Base-by-base conservation (phyloP, 768 basidiomycete species). In the Brasilioporus rufonigricans region DNA sequence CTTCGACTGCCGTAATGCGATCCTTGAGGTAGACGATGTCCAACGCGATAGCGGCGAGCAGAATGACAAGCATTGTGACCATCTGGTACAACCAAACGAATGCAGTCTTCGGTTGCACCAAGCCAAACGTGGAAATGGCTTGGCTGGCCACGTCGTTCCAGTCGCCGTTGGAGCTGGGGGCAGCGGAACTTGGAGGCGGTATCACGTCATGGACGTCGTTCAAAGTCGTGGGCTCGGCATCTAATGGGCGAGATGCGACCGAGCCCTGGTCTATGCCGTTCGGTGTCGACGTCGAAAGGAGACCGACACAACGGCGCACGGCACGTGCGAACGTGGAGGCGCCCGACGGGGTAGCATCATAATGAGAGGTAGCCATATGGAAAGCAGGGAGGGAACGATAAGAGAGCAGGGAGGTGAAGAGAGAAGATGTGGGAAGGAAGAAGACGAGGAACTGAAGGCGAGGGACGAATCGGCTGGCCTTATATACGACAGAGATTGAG, bases 1-100 rank as follows among this genome's bases (percentile, higher is more conserved):
- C 51, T 44, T 67, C 67, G 43, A 62, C 44, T 5, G 31, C 41
- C 18, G 49, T 29, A 21, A 66, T 23, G 16, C 67, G 61, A 51
- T 60, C 51, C 58, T 57, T 55, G 49, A 67, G 61, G 0, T 48
- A 48, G 18, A 58, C 51, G 31, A 68, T 32, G 2, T 55, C 57
- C 29, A 55, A 61, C 5, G 53, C 56, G 5, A 58, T 36, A 21
- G 35, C 5, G 7, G 47, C 5, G 21, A 58, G 39, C 49, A 52
- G 56, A 16, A 46, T 11, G 38, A 57, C 26, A 1, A 65, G 54
- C 0, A 36, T 6, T 7, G 12, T 4, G 43, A 59, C 43, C 29
- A 61, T 14, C n/a, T 47, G 51, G 40, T 47, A 54, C 24, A 64
- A 21, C 56, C 33, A 19, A 38, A 38, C 27, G 38, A 66, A 35